Conservation (phyloP, 257 asterid species). For the Striga asiatica region DNA sequence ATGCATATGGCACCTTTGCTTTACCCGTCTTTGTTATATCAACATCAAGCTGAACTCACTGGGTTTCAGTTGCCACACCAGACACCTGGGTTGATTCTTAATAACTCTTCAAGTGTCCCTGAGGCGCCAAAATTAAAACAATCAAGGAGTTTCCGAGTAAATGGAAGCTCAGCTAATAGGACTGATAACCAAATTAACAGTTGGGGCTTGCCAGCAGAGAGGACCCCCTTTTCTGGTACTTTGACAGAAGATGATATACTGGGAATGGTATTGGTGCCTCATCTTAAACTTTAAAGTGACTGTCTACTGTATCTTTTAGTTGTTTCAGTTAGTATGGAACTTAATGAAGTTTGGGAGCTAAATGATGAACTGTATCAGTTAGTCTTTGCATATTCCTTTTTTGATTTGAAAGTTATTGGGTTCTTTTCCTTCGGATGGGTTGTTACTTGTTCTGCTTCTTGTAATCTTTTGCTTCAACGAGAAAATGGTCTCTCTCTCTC, state of each 20-base stretch:
- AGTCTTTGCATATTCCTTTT: neutral
- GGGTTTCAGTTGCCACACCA: constrained; percentile 43
- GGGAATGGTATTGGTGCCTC: constrained; percentile 57
- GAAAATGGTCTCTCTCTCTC: neutral
- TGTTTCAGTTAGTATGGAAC: constrained; percentile 7
- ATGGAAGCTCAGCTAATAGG: constrained; percentile 27
- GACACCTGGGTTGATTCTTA: constrained; percentile 24
- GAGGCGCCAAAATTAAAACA: constrained; percentile 27
- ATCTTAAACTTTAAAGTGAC: constrained; percentile 11
- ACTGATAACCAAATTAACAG: constrained; percentile 25
- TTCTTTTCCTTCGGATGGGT: neutral
- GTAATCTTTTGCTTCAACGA: constrained; percentile 1
- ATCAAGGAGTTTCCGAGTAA: constrained; percentile 25
- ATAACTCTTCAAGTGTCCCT: constrained; percentile 23
- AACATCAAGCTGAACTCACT: constrained; percentile 53
- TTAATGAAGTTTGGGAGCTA: constrained; percentile 1
- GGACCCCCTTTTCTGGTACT: constrained; percentile 37
- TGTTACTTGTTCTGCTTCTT: neutral
- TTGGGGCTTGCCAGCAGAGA: constrained; percentile 50
- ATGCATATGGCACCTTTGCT: constrained; percentile 35
- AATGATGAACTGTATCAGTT: constrained; percentile 6
- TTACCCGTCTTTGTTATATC: constrained; percentile 54
- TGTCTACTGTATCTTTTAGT: neutral
- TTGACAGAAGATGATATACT: constrained; percentile 85
- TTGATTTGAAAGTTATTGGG: neutral